Base-by-base conservation (phyloP, 1,284 basidiomycete species). In the Irpex sp. region DNA sequence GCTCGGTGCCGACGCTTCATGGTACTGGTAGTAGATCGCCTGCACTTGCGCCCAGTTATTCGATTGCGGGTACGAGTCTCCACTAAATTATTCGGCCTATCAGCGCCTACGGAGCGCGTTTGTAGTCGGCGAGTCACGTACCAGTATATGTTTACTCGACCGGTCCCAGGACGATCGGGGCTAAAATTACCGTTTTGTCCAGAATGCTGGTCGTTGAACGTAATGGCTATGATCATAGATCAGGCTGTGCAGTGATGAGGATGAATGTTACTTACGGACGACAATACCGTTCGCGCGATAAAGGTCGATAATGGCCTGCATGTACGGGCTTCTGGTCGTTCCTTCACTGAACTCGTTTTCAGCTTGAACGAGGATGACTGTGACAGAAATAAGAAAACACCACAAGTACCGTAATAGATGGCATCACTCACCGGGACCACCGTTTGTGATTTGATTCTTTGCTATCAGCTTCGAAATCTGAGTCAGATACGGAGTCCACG, bases 261-360 rank as follows among this genome's bases (percentile, higher is more conserved):
- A 4, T 33, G 28, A 45, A 39, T 9, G 0, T 8, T 16, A 73
- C 80, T 57, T 60, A 82, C 80, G 80, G 47, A 82, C 69, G 56
- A 80, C 77, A 47, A 83, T 73, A 9, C 80, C 81, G 65, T 80
- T 78, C 1, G 70, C 73, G 21, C 78, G 71, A 60, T 79, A 79
- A n/a, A 75, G 67, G 64, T 81, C 71, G 60, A 81, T 78, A 49
- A 82, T 74, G n/a, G 72, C 74, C 67, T 82, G 80, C 80, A 81
- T 81, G 59, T 82, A 82, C 0, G 74, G 71, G 60, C 75, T 75
- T 48, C 76, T 72, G 14, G 64, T 69, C 9, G 75, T 59, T 49
- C 79, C 77, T 35, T 73, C 78, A 59, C 75, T 80, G 69, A 76
- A 86, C 69, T 85, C 84, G 59, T 85, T 86, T 64, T 85, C 83